These are phyloP conservation scores for Fusarium sulawesiense DNA, from an alignment of 2,329 filamentous ascomycete species.

Conservation along the genomic window DNA sequence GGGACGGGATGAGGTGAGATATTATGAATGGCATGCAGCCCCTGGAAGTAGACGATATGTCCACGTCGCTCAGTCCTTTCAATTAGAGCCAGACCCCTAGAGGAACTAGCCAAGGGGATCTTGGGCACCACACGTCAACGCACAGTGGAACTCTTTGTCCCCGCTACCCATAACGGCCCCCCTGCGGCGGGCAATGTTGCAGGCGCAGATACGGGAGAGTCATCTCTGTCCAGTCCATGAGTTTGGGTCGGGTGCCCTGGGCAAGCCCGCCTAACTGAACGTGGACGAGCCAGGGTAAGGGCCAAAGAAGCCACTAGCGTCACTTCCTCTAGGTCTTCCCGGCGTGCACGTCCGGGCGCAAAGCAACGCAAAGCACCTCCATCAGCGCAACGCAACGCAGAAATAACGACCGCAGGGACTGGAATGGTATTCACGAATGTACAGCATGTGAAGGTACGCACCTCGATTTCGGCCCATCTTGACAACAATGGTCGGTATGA, in stretches of 20 bases:
- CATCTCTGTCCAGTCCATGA: constrained; percentile 12
- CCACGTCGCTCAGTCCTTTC: constrained; percentile 21
- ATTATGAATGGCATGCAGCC: constrained; percentile 40
- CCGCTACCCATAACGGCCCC: constrained; percentile 30
- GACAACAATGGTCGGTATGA: constrained; percentile 29
- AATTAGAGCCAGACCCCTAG: constrained; percentile 31
- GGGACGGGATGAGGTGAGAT: constrained; percentile 42
- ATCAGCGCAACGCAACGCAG: constrained; percentile 6
- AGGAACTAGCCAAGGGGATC: constrained; percentile 30
- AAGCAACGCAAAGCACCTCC: background rate
- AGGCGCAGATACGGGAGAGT: constrained; percentile 10
- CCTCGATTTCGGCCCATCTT: constrained; percentile 68
- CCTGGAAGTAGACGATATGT: constrained; percentile 14
- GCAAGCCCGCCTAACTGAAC: constrained; percentile 13
- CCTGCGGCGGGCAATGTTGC: constrained; percentile 30
- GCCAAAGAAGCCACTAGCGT: constrained; percentile 24
- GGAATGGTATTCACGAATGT: constrained; percentile 41
- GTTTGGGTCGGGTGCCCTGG: constrained; percentile 11
- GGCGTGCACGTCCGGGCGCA: constrained; percentile 18
- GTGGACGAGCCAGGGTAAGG: constrained; percentile 13
- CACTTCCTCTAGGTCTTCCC: constrained; percentile 13
- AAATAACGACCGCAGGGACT: constrained; percentile 24
- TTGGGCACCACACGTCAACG: constrained; percentile 28
- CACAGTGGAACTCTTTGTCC: constrained; percentile 28
- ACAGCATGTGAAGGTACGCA: constrained; percentile 52